Evolutionary conservation across 345 rosid genomes (phyloP), one percentile per base, ranked within the genome.

Genomic region (Camelina hispida): DNA sequence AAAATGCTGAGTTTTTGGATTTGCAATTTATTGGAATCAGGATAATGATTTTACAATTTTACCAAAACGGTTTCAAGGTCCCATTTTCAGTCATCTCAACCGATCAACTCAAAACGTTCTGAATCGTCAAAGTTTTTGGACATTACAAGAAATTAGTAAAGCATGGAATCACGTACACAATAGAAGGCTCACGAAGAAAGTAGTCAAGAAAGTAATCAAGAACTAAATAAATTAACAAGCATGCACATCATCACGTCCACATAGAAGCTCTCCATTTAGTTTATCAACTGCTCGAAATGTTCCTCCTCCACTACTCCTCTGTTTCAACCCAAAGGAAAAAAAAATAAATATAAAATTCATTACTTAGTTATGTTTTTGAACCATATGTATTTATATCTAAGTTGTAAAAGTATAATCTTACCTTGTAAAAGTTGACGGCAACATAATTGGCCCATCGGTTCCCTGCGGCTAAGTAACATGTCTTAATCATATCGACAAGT

Each of bases 301-400:
- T 74, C 89, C 88, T 65, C 89, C 91, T 69, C 91, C 88, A 16
- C 62, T 43, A 47, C 91, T 83, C 56, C 87, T 85, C 87, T 87
- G 65, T 69, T 54, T 11, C 59, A 34, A 62, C 4, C 56, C 12
- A 63, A 61, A 18, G 4, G 9, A 34, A 34, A 9, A 16, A 17
- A 20, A 20, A 20, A 20, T 20, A 20, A 20, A 20, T 0, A 20
- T 0, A 9, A 8, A 54, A 22, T 4, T 9, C 4, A 2, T 7
- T 28, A 66, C 18, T 7, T 3, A 6, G 7, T 14, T 14, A 15
- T 16, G 11, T 48, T 16, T 17, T 43, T 1, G 40, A 48, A 23
- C 16, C 8, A 13, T 15, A 7, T 16, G 5, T 46, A 10, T 54
- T 0, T 2, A 37, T 37, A 37, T 0, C 2, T 37, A 37, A 3